Base-by-base conservation (phyloP, 2,329 filamentous ascomycete species). In the Hypoxylon sp. region DNA sequence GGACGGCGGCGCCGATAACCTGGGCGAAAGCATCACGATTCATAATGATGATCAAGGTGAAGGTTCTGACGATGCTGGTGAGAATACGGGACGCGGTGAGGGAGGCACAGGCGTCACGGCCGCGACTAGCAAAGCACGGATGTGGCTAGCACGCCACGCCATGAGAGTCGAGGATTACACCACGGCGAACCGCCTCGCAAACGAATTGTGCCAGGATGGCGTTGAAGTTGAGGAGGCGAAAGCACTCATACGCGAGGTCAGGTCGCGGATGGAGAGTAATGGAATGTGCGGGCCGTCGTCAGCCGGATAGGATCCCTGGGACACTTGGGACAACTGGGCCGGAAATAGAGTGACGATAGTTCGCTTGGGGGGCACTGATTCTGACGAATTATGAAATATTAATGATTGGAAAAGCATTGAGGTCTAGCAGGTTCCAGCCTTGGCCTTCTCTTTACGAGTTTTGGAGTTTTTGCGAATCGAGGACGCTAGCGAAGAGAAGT, bases 181-280 rank as follows among this genome's bases (percentile, higher is more conserved):
- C 32, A 87, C 91, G 19, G 93, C 93, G 3, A 91, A 92, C 80
- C 89, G 93, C 68, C 82, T 98, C 45, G 94, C 94, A 0, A 93
- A 91, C 67, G 96, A 99, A 80, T 83, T 99, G 49, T 98, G 94
- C 78, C 93, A 98, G 80, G 96, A 99, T 79, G 96, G 96, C 0
- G 90, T 97, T 25, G 96, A 98, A 80, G 93, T 98, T 1, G 96
- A 99, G 78, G 96, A 99, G 80, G 96, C 96, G 28, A 98, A 98
- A 81, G 93, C 94, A 2, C 82, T 98, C 73, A 92, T 97, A 68
- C 87, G 93, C 67, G 95, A 98, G 79, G 90, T 97, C 11, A 87
- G 94, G 72, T 91, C 91, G 3, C 87, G 92, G 71, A 86, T 94
- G 79, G 91, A 93, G 53, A 80, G 74, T 53, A 71, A 61, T 57